Conservation (phyloP, 1,284 basidiomycete genomes). For the Ustilago xerochloae region DNA sequence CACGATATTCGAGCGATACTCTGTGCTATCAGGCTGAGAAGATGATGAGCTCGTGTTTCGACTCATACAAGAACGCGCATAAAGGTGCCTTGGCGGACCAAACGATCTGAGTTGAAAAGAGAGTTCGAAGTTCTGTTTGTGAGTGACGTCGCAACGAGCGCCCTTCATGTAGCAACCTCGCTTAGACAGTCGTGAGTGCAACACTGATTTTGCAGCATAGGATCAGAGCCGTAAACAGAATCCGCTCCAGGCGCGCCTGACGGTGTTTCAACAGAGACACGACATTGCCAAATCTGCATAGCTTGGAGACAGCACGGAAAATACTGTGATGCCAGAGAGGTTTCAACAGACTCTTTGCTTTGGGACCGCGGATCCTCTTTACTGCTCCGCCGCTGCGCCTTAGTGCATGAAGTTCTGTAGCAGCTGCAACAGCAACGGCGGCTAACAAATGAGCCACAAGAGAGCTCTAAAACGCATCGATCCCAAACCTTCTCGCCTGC, state of each 20-base stretch:
- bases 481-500: too few relatives aligned
- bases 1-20: too few relatives aligned
- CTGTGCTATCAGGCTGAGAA: too few relatives aligned
- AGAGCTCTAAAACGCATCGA: not conserved
- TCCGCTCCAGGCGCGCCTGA: not conserved
- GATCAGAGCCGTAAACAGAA: too few relatives aligned
- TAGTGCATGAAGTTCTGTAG: not conserved
- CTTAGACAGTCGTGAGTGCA: too few relatives aligned
- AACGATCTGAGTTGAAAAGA: not conserved
- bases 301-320: too few relatives aligned
- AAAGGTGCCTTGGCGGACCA: too few relatives aligned
- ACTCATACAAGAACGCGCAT: not conserved
- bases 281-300: too few relatives aligned
- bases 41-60: too few relatives aligned
- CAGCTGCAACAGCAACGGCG: not conserved
- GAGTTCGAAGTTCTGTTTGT: not conserved
- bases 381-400: not conserved
- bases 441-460: not conserved
- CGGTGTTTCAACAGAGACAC: not conserved
- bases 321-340: not conserved
- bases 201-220: too few relatives aligned
- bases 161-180: not conserved
- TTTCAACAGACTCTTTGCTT: not conserved
- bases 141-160: not conserved
- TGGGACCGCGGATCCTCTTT: slow-evolving; percentile 1